Base-by-base conservation (phyloP, 148 eudicot genomes). In the Silene conica region DNA sequence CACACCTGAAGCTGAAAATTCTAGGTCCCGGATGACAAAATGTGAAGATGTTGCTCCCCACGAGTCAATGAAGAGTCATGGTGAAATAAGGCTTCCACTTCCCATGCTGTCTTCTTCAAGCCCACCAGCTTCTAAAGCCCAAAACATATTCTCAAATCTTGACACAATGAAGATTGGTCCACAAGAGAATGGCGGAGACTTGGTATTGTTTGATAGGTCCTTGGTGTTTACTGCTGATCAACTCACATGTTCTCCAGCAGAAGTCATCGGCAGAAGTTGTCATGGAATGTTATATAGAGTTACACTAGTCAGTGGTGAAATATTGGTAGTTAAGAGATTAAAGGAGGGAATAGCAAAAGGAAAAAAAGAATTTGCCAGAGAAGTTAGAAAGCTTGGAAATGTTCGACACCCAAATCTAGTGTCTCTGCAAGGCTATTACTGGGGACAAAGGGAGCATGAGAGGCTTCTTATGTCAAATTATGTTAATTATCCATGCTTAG, bases 391-490 rank as follows among this genome's bases (percentile, higher is more conserved):
- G 75, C 87, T 90, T 18, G 92, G 92, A 16, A 80, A 56, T 74
- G 86, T 86, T 19, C 85, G 81, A 65, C 90, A 90, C 78, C 85
- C 89, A 13, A 88, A 86, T 82, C 78, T 90, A 16, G 89, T 88
- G 31, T 79, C 92, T 48, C 79, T 90, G 21, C 90, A 77, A 63
- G 96, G 90, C 31, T 90, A 82, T 74, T 90, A 88, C 70, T 90
- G 96, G 92, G 96, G 92, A 16, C 86, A 89, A 15, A 88, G 77
- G 79, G 90, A 90, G 76, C 88, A 88, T 46, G 96, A 90, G 82
- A 88, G 84, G 85, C 85, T 90, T 63, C 72, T 90, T 34, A 68
- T 90, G 57, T 86, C 96, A n/a, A 80, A 68, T 73, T 90, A 86
- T 48, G 73, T 88, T 13, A 74, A 84, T 77, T 87, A 86, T 28